These are phyloP conservation scores for Cladosporium sp. DNA, from an alignment of 2,329 filamentous ascomycete species.

Conservation along the genomic window DNA sequence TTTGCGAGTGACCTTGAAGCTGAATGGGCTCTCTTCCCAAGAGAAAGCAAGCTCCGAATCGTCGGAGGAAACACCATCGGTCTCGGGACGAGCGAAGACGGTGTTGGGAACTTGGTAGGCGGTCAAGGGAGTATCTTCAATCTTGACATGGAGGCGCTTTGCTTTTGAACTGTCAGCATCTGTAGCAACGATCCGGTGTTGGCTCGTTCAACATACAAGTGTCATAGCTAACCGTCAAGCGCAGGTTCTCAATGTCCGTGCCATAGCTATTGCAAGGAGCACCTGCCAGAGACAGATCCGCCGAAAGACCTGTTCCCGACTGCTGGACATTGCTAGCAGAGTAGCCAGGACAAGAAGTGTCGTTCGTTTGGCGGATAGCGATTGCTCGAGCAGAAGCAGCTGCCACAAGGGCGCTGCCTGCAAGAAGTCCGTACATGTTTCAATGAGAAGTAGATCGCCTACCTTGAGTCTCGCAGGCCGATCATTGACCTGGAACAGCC, in stretches of 20 bases:
- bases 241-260: conserved; percentile 17
- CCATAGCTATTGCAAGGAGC: conserved; percentile 19
- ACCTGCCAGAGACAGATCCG: conserved; percentile 17
- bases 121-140: conserved; percentile 9
- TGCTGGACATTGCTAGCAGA: conserved; percentile 16
- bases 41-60: conserved; percentile 49
- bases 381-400: conserved; percentile 11
- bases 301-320: conserved; percentile 14
- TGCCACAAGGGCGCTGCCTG: conserved; percentile 11
- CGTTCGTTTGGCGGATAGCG: conserved; percentile 4
- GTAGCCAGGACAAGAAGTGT: conserved; percentile 17
- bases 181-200: background rate
- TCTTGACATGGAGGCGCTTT: conserved; percentile 18
- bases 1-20: conserved; percentile 16
- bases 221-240: conserved; percentile 58
- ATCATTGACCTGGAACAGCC: background rate
- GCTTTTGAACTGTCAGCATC: conserved; percentile 6
- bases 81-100: conserved; percentile 13
- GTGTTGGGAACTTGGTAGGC: conserved; percentile 13
- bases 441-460: background rate
- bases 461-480: background rate
- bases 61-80: conserved; percentile 26
- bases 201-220: conserved; percentile 42
- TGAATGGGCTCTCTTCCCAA: conserved; percentile 37
- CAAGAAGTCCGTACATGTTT: conserved; percentile 5